phyloP scores from a whole-genome alignment of 495 filamentous ascomycete genomes.

The Letharia lupina region DNA sequence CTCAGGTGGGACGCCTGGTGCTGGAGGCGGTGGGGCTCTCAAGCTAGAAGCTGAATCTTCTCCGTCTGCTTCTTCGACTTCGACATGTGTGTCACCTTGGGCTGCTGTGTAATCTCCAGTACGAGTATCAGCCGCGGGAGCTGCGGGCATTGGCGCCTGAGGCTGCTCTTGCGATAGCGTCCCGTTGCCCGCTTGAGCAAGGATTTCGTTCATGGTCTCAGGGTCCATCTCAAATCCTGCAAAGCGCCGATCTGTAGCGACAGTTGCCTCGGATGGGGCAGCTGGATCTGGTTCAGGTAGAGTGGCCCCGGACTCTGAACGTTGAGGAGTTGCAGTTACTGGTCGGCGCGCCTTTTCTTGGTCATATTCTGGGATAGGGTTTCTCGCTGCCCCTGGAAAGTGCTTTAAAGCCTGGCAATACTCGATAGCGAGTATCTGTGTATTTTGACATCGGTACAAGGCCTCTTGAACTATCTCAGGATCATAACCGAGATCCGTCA shows the following conservation, averaged over 20 bases:
- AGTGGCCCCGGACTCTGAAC: constrained; percentile 19
- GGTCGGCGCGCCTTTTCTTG: constrained; percentile 33
- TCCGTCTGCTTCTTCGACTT: constrained; percentile 27
- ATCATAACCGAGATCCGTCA: constrained; percentile 44
- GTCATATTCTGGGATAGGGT: constrained; percentile 52
- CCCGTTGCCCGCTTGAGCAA: constrained; percentile 4
- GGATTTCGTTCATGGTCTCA: constrained; percentile 12
- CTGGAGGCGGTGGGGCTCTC: constrained; percentile 27
- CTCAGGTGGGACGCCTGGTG: constrained; percentile 25
- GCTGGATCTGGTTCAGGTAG: constrained; percentile 5
- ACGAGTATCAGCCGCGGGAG: neutral
- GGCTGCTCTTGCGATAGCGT: neutral
- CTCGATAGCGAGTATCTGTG: constrained; percentile 48
- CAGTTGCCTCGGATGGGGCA: neutral
- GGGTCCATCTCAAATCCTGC: constrained; percentile 2
- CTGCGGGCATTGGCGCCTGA: neutral
- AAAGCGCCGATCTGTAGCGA: neutral
- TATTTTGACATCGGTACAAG: constrained; percentile 71
- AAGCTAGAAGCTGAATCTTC: constrained; percentile 14
- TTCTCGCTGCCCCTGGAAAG: constrained; percentile 36
- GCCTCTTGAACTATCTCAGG: constrained; percentile 64
- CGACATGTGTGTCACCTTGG: constrained; percentile 26
- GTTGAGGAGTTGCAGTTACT: constrained; percentile 13
- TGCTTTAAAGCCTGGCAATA: constrained; percentile 58
- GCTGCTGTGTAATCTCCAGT: constrained; percentile 1